Evolutionary conservation across 139 green algal species (phyloP).

Genomic region (Coelastrella sp.): DNA sequence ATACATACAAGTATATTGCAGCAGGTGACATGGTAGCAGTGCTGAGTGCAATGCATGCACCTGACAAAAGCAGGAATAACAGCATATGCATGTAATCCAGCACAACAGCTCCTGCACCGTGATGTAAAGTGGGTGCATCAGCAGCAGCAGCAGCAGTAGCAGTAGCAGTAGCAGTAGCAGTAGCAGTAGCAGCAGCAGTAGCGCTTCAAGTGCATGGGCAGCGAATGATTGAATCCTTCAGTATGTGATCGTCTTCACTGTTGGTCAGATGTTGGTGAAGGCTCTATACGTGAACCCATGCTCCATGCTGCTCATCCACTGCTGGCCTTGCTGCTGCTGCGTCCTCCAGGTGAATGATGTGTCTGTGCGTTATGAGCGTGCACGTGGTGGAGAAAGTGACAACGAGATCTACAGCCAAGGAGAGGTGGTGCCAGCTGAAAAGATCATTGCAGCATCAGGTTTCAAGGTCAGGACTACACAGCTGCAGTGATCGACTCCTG

Average conservation of each 20-base stretch:
- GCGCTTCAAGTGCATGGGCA: too few relatives aligned
- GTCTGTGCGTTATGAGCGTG: conserved; percentile 46
- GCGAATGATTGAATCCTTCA: too few relatives aligned
- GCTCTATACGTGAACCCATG: too few relatives aligned
- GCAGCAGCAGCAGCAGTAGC: too few relatives aligned
- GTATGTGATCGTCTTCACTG: too few relatives aligned
- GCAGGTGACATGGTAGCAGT: too few relatives aligned
- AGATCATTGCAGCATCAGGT: conserved; percentile 60
- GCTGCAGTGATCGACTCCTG: background rate
- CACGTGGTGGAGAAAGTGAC: conserved; percentile 48
- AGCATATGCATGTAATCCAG: too few relatives aligned
- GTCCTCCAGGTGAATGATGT: conserved; percentile 48
- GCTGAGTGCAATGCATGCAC: background rate
- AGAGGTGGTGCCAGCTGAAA: conserved; percentile 62
- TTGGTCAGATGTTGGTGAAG: too few relatives aligned
- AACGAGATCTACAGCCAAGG: conserved; percentile 54
- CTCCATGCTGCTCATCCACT: background rate
- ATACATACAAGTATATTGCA: too few relatives aligned
- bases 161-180: background rate
- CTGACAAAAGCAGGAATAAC: too few relatives aligned
- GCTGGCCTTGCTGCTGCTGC: conserved; percentile 49
- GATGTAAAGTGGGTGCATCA: too few relatives aligned
- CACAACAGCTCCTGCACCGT: background rate
- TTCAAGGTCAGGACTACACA: conserved; percentile 59
- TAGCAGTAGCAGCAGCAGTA: background rate